These are phyloP conservation scores for Sorghum bicolor DNA, from an alignment of 176 grass and related monocot genomes.

Conservation along the genomic window Sorghum_bicolor_NCBIv3 NC_012878.2:51716001-51716500, in stretches of 20 bases:
- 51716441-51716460: not conserved
- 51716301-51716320: too few relatives aligned
- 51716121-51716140: too few relatives aligned
- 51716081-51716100: too few relatives aligned
- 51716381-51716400: conserved; percentile 26
- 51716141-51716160: not conserved
- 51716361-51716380: not conserved
- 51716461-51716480: not conserved
- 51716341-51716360: conserved; percentile 17
- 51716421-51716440: not conserved
- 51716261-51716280: not conserved
- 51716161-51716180: not conserved
- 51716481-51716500: not conserved
- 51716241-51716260: not conserved
- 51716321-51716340: not conserved
- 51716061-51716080: too few relatives aligned
- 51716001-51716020: not conserved
- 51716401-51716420: not conserved
- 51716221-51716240: not conserved
- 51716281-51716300: not conserved
- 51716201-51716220: not conserved
- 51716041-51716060: too few relatives aligned
- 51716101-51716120: too few relatives aligned
- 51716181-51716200: conserved; percentile 10
- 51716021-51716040: too few relatives aligned